Conservation (phyloP, 2,329 filamentous ascomycete genomes). For the Fusarium chlamydosporum region DNA sequence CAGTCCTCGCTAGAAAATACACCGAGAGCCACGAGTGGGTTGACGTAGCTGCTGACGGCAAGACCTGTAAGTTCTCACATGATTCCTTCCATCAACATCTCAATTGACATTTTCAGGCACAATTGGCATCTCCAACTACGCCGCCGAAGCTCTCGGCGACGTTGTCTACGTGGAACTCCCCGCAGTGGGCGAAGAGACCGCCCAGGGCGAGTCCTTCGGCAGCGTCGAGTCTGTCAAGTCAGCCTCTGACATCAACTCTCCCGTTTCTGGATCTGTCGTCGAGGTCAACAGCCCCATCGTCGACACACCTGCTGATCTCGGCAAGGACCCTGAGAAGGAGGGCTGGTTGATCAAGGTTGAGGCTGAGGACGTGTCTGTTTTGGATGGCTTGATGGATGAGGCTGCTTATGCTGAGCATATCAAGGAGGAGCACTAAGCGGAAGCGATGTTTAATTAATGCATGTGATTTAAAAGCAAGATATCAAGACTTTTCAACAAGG, state of each 20-base stretch:
- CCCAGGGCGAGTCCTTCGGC: slow-evolving; percentile 82
- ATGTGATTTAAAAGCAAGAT: slow-evolving; percentile 38
- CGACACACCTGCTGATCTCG: slow-evolving; percentile 62
- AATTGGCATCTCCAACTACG: slow-evolving; percentile 85
- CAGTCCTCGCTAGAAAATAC: slow-evolving; percentile 64
- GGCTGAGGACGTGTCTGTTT: slow-evolving; percentile 68
- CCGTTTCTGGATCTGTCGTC: slow-evolving; percentile 78
- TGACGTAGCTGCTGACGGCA: slow-evolving; percentile 77
- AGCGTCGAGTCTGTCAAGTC: slow-evolving; percentile 95
- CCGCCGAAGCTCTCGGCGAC: slow-evolving; percentile 86
- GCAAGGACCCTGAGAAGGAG: slow-evolving; percentile 80
- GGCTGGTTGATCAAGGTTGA: slow-evolving; percentile 89
- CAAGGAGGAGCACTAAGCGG: slow-evolving; percentile 33
- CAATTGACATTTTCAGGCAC: slow-evolving; percentile 64
- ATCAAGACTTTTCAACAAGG: slow-evolving; percentile 27
- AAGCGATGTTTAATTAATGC: slow-evolving; percentile 22
- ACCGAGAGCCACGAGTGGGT: slow-evolving; percentile 96
- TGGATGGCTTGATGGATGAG: slow-evolving; percentile 78
- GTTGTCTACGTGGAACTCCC: slow-evolving; percentile 94
- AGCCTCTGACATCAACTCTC: slow-evolving; percentile 89
- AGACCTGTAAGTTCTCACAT: slow-evolving; percentile 54
- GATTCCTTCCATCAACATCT: too few species aligned
- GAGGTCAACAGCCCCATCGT: slow-evolving; percentile 70
- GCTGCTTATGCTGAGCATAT: slow-evolving; percentile 69
- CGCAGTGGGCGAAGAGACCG: slow-evolving; percentile 72